Base-by-base conservation (phyloP, 306 rosid genomes). In the Castanea sativa region DNA sequence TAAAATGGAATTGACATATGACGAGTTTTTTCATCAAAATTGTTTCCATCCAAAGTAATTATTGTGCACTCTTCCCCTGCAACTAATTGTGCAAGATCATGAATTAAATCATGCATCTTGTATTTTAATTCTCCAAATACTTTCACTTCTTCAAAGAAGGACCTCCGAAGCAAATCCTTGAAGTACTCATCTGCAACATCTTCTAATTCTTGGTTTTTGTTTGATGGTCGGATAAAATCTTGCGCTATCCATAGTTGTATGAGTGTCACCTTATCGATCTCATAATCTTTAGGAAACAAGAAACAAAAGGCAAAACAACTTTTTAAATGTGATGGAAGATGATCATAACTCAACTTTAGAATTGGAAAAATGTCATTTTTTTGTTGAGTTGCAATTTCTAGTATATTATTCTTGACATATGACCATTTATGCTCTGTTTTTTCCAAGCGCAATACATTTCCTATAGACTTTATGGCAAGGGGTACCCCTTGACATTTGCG, bases 311-410 rank as follows among this genome's bases (percentile, higher is more conserved):
- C 32, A 59, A 59, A 59, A 56, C 90, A 87, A 3, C 33, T 65
- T 77, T 81, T 87, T 30, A 87, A 72, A 73, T 73, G 20, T 21
- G 82, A 72, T 5, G 90, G 86, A 67, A 87, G 87, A 53, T 81
- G 14, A 19, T 76, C 53, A 55, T 73, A 73, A 65, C 83, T 79
- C 1, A 79, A 21, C 32, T 84, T 79, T 11, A 87, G 82, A 43
- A 84, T 76, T 38, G 69, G 20, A n/a, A 81, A 79, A 33, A 81
- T 84, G 45, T 75, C 75, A 67, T 83, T 83, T 71, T 81, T 78
- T 0, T 41, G 49, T 18, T 78, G 85, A 18, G 12, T 35, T 9
- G 60, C 55, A 68, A 13, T 76, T 27, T 76, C 14, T 68, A 87
- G 83, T 65, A 81, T 84, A 77, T 71, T 73, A 13, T 87, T 73